Evolutionary conservation across 106 monocot species (phyloP).

Genomic region (Amphibolis antarctica): DNA sequence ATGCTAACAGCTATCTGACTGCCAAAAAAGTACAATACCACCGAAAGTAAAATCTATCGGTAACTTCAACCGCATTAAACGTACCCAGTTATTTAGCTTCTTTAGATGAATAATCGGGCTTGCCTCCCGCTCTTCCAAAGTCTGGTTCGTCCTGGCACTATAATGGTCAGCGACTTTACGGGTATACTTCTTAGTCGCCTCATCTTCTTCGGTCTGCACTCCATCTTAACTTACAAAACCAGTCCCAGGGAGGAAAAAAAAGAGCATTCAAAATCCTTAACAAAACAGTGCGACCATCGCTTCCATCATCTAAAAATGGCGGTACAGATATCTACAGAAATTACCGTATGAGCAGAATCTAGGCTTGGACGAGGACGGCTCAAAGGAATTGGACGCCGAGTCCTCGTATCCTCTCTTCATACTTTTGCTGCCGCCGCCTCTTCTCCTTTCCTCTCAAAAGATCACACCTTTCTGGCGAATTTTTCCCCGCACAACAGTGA

Average conservation of each 20-base stretch:
- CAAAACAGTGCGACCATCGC: no score
- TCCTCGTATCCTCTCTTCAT: constrained; percentile 68
- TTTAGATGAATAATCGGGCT: constrained; percentile 99
- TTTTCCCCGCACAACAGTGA: background rate
- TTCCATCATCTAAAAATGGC: background rate
- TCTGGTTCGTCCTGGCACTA: constrained; percentile 87
- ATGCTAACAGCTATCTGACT: background rate
- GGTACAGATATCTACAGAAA: background rate
- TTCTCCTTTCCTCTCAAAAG: background rate
- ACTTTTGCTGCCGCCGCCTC: background rate
- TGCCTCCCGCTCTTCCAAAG: constrained; percentile 85
- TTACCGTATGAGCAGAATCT: constrained; percentile 31
- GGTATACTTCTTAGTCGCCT: constrained; percentile 27
- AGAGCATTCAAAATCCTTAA: background rate
- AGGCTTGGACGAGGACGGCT: constrained; percentile 36
- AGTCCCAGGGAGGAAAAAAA: background rate
- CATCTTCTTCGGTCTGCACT: constrained; percentile 15
- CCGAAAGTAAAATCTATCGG: background rate
- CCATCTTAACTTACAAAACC: background rate
- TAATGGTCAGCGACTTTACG: constrained; percentile 85
- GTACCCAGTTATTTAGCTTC: constrained; percentile 96
- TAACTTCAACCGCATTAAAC: background rate
- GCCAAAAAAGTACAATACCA: background rate
- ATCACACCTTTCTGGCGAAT: background rate
- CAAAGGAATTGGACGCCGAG: constrained; percentile 28